Evolutionary conservation across 2,329 filamentous ascomycete genomes (phyloP).

Genomic region (Truncatella angustata): DNA sequence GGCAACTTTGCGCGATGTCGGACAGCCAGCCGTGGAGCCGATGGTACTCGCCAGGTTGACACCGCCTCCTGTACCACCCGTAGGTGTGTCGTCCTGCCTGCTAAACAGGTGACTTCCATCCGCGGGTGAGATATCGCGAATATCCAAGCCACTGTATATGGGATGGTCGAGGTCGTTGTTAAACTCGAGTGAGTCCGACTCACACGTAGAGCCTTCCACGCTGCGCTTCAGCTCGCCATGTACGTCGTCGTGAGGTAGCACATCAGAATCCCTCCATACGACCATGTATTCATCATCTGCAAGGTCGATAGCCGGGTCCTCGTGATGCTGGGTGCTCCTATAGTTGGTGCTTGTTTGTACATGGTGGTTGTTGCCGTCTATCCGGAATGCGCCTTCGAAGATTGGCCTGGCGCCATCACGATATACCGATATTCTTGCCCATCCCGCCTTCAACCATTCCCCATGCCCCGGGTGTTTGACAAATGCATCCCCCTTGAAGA

Average conservation of each 20-base stretch:
- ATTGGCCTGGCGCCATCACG: slow-evolving; percentile 75
- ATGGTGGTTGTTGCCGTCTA: slow-evolving; percentile 82
- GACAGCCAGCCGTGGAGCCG: slow-evolving; percentile 80
- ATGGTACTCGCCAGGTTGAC: slow-evolving; percentile 78
- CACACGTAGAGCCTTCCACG: slow-evolving; percentile 54
- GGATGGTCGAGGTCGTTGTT: slow-evolving; percentile 74
- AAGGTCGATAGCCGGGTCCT: slow-evolving; percentile 66
- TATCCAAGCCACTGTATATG: slow-evolving; percentile 53
- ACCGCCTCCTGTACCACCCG: slow-evolving; percentile 72
- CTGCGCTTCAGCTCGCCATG: slow-evolving; percentile 65
- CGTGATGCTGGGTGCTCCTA: slow-evolving; percentile 63
- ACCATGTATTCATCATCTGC: slow-evolving; percentile 75
- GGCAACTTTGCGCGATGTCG: slow-evolving; percentile 85
- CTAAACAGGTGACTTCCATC: slow-evolving; percentile 68
- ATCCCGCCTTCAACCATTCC: slow-evolving; percentile 79
- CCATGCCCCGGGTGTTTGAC: slow-evolving; percentile 56
- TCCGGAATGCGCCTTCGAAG: slow-evolving; percentile 86
- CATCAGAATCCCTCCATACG: slow-evolving; percentile 88
- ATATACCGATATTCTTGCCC: slow-evolving; percentile 78
- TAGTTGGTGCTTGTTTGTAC: slow-evolving; percentile 76
- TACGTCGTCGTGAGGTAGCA: slow-evolving; percentile 44
- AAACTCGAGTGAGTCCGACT: slow-evolving; percentile 74
- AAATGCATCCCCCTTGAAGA: slow-evolving; percentile 81
- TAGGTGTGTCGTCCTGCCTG: slow-evolving; percentile 67
- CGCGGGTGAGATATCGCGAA: slow-evolving; percentile 56